Conservation (phyloP, 2,329 filamentous ascomycete genomes). For the Rugonectria rugulosa region DNA sequence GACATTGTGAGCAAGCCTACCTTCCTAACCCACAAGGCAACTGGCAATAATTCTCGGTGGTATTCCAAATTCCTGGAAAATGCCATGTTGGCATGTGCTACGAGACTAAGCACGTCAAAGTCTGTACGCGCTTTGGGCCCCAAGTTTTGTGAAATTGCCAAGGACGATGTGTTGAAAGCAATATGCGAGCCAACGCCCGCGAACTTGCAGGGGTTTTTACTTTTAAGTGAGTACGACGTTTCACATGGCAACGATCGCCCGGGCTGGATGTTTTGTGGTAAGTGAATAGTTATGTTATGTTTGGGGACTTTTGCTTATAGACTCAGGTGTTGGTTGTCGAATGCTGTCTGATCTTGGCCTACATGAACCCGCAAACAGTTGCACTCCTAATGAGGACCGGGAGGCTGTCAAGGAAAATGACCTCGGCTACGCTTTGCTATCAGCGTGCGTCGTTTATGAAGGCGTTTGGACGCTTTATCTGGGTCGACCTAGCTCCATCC, state of each 20-base stretch:
- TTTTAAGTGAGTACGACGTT: slow-evolving; percentile 22
- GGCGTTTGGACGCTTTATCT: slow-evolving; percentile 22
- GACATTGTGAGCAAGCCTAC: slow-evolving; percentile 16
- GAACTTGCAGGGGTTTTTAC: slow-evolving; percentile 19
- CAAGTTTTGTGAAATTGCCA: slow-evolving; percentile 14
- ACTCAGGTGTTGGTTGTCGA: slow-evolving; percentile 17
- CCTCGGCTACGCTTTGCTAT: slow-evolving; percentile 17
- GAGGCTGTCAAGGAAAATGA: neutral
- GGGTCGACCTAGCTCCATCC: slow-evolving; percentile 23
- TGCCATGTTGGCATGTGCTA: slow-evolving; percentile 16
- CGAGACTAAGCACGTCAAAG: slow-evolving; percentile 18
- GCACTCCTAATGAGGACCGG: neutral
- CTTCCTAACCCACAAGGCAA: slow-evolving; percentile 2
- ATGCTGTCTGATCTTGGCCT: slow-evolving; percentile 23
- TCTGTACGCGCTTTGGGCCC: slow-evolving; percentile 15
- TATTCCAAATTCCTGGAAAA: slow-evolving; percentile 22
- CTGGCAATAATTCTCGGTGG: slow-evolving; percentile 4
- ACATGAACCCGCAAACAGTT: slow-evolving; percentile 10
- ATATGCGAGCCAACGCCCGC: slow-evolving; percentile 21
- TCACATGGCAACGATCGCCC: slow-evolving; percentile 19
- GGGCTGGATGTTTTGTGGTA: slow-evolving; percentile 24
- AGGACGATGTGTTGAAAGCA: slow-evolving; percentile 1
- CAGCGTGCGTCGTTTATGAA: slow-evolving; percentile 19
- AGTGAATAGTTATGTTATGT: neutral
- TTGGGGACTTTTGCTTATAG: neutral